These are phyloP conservation scores for Cyberlindnera americana DNA, from an alignment of 805 yeast genomes.

Conservation along the genomic window DNA sequence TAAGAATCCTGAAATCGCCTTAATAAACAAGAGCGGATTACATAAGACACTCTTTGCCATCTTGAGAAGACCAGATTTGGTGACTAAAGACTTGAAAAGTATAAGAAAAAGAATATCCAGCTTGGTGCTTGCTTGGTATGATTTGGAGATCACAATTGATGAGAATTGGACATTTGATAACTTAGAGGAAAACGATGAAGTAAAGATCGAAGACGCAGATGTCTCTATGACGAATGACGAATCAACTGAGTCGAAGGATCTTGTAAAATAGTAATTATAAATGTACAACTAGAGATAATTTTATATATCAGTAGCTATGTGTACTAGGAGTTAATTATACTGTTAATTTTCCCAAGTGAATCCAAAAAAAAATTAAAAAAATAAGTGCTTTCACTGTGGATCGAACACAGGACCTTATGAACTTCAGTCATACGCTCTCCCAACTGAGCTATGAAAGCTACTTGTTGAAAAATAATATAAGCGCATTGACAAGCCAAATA, in stretches of 20 bases:
- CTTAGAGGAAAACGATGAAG: slow-evolving; percentile 13
- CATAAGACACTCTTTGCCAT: slow-evolving; percentile 31
- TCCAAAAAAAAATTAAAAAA: too few relatives aligned
- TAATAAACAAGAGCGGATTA: slow-evolving; percentile 31
- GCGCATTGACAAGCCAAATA: too few relatives aligned
- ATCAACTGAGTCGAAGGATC: too few relatives aligned
- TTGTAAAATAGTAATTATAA: too few relatives aligned
- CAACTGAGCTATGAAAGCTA: slow-evolving; percentile 32
- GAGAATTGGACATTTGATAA: slow-evolving; percentile 27
- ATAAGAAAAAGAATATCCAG: slow-evolving; percentile 16
- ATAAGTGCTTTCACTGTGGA: slow-evolving; percentile 60
- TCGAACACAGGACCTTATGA: slow-evolving; percentile 85
- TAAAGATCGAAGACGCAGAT: slow-evolving; percentile 1
- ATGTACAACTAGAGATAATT: too few relatives aligned
- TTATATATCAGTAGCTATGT: too few relatives aligned
- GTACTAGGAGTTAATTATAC: too few relatives aligned
- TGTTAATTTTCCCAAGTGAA: too few relatives aligned
- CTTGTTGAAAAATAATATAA: neutral
- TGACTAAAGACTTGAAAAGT: slow-evolving; percentile 14
- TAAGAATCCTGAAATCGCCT: slow-evolving; percentile 28
- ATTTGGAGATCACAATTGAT: slow-evolving; percentile 28
- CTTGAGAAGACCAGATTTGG: slow-evolving; percentile 35
- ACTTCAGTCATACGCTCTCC: slow-evolving; percentile 37
- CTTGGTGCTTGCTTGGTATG: slow-evolving; percentile 27
- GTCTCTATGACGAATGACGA: neutral